Percentiles rank a stretch among this genome's conserved stretches.
phyloP scores from a whole-genome alignment of 495 filamentous ascomycete genomes.

The Extremus antarcticus region DNA sequence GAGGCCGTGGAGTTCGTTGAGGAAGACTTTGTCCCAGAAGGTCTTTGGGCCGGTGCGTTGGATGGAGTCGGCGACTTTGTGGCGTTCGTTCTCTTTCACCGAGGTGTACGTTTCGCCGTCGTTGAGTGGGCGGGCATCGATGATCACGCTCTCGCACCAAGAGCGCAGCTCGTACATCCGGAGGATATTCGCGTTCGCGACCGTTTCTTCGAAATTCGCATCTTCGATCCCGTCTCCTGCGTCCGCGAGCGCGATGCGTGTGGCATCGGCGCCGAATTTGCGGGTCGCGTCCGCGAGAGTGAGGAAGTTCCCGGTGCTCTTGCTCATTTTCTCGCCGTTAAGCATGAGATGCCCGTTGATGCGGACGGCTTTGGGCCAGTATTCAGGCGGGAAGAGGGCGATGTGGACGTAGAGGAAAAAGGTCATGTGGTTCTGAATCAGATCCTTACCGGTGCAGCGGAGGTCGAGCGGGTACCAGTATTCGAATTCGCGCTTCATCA shows the following conservation, averaged over 20 bases:
- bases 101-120: constrained; percentile 23
- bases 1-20: constrained; percentile 86
- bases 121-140: constrained; percentile 29
- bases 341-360: constrained; percentile 87
- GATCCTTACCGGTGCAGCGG: constrained; percentile 48
- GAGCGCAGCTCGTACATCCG: constrained; percentile 75
- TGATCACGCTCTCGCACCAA: constrained; percentile 79
- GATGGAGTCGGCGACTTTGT: constrained; percentile 36
- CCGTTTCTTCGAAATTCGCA: constrained; percentile 93
- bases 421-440: constrained; percentile 58
- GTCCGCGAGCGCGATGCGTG: constrained; percentile 84
- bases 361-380: constrained; percentile 75
- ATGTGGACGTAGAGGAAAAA: constrained; percentile 95
- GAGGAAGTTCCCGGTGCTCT: constrained; percentile 91
- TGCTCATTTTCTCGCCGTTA: constrained; percentile 96
- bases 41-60: constrained; percentile 56
- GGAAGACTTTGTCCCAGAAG: constrained; percentile 82
- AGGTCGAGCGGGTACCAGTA: constrained; percentile 96
- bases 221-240: constrained; percentile 90
- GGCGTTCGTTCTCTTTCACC: constrained; percentile 43
- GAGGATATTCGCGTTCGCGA: constrained; percentile 83
- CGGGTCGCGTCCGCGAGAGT: constrained; percentile 74
- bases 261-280: constrained; percentile 92
- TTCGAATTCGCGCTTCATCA: constrained; percentile 80
- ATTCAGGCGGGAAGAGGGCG: constrained; percentile 74